Conservation (phyloP, 2,329 filamentous ascomycete genomes). For the Xylariales sp. region DNA sequence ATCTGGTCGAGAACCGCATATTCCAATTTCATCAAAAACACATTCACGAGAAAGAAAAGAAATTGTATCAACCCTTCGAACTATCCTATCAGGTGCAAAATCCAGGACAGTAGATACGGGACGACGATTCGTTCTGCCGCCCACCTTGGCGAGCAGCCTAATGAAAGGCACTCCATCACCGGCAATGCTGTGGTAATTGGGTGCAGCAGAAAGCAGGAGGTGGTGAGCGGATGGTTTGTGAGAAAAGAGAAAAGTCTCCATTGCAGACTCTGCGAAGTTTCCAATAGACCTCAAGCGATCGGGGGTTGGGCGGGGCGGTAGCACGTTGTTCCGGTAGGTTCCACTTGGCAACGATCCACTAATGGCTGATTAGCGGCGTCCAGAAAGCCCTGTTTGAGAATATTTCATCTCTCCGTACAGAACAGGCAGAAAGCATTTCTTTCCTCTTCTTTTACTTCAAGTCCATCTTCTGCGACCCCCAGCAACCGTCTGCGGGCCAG, state of each 20-base stretch:
- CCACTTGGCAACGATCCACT: no score
- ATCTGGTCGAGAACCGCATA: no score
- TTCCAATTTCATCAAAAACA: no score
- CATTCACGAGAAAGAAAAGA: no score
- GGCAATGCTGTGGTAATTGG: constrained; percentile 26
- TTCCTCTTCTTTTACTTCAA: no score
- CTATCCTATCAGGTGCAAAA: constrained; percentile 70
- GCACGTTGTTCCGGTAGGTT: background rate
- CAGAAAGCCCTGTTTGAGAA: no score
- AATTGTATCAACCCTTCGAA: constrained; percentile 84
- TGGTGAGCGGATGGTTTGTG: constrained; percentile 21
- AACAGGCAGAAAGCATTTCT: no score
- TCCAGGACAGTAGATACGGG: constrained; percentile 89
- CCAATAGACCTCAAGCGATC: background rate
- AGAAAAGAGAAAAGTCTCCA: constrained; percentile 12
- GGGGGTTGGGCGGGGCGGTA: no score
- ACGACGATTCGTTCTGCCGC: constrained; percentile 42
- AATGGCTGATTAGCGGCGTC: no score
- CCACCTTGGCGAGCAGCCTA: constrained; percentile 23
- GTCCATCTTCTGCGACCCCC: no score
- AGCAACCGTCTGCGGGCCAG: no score
- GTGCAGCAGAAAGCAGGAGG: constrained; percentile 20
- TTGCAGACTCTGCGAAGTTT: background rate
- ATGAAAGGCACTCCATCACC: constrained; percentile 24
- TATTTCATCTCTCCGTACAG: no score